Base-by-base conservation (phyloP, 176 grass and related monocot species). In the Triticum timopheevii region DNA sequence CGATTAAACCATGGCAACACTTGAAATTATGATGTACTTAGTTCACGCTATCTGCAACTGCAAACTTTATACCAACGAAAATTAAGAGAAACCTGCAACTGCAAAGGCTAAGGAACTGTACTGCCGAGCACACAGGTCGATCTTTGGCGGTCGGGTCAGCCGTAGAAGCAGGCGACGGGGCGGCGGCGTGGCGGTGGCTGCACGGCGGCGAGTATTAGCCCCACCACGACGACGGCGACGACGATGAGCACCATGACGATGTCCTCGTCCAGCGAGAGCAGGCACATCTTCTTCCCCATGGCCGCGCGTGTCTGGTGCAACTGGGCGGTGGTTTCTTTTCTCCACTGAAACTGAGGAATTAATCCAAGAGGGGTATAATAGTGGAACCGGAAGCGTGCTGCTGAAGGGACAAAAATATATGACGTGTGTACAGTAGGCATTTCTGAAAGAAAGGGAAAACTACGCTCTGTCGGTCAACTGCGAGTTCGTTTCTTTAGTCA, bases 251-350 rank as follows among this genome's bases (percentile, higher is more conserved):
- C 76, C 6, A 30, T 52, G 85, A 59, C 49, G 49, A 76, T 24
- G 69, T 77, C 4, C 76, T 87, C 85, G 69, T 91, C 81, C 58
- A 88, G 61, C 24, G 13, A 15, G 44, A 91, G 9, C 49, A 91
- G 62, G 81, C 89, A 91, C 9, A 77, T 0, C 89, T 91, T 2
- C 85, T 91, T 81, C 81, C 81, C 89, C 89, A 88, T 87, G 0
- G 61, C 2, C 61, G 13, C 20, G 17, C 10, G 38, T 13, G 2
- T 45, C 42, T 12, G 3, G 42, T 13, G 52, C 0, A 11, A 42
- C 77, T 19, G 7, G 54, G 1, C 54, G 19, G 10, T 47, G 23
- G 72, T 10, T 52, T 77, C 74, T 50, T 76, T 54, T 56, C 74
- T 56, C 27, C 4, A 12, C 4, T 31, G 44, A 75, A 49, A 15